phyloP scores from a whole-genome alignment of 805 yeast species.

The Starmerella sirachaensis region DNA sequence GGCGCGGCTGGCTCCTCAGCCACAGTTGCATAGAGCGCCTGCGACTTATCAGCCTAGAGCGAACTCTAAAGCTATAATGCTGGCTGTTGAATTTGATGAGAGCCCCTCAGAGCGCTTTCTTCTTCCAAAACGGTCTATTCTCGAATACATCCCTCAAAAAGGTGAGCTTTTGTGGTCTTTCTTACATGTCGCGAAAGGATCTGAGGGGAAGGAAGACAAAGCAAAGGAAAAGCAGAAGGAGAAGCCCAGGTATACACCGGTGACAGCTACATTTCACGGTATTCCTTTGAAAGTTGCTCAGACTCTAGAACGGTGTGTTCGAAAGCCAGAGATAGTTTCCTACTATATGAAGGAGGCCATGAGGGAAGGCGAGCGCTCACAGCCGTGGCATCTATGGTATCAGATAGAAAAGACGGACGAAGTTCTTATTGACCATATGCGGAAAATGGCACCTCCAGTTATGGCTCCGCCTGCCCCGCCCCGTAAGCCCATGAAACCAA shows the following conservation, averaged over 20 bases:
- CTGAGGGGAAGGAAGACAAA: neutral
- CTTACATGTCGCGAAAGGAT: conserved; percentile 20
- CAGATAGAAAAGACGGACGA: conserved; percentile 37
- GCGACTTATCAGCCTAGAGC: conserved; percentile 15
- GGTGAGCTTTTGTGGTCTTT: conserved; percentile 32
- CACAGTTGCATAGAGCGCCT: conserved; percentile 2
- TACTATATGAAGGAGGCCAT: conserved; percentile 50
- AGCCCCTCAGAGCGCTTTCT: conserved; percentile 60
- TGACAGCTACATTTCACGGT: conserved; percentile 53
- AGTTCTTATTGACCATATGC: conserved; percentile 23
- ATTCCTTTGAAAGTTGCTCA: conserved; percentile 56
- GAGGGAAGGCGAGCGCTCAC: conserved; percentile 45
- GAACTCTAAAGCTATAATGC: conserved; percentile 29
- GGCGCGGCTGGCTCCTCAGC: conserved; percentile 4
- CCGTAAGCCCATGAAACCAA: conserved; percentile 12
- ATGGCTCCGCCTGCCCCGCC: conserved; percentile 15
- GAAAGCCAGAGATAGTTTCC: conserved; percentile 43
- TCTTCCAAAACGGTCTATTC: conserved; percentile 64
- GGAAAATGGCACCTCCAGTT: conserved; percentile 17
- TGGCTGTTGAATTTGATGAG: conserved; percentile 78
- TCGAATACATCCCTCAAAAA: conserved; percentile 37
- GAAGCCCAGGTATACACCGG: conserved; percentile 36
- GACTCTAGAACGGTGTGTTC: conserved; percentile 54
- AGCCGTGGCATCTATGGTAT: conserved; percentile 66
- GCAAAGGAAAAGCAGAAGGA: conserved; percentile 12